Base-by-base conservation (phyloP, 208 protist species). In the Acanthamoeba castellanii region DNA sequence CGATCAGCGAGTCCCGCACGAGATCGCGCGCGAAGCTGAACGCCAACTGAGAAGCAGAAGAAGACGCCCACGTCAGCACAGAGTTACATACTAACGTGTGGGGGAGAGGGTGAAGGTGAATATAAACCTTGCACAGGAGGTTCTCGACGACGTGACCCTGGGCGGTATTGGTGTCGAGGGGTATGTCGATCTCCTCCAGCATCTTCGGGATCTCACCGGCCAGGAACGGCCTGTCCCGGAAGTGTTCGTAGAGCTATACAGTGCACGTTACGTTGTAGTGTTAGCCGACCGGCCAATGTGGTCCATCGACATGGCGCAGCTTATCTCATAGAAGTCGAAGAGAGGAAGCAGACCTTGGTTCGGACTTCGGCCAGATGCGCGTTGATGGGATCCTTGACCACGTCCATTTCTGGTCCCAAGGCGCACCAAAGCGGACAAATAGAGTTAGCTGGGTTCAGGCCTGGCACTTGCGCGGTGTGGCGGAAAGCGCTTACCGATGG, bases 121-220 rank as follows among this genome's bases (percentile, higher is more conserved):
- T 9, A 0, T 0, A 11, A 37, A 87, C 78, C 78, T 87, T 87
- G 78, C n/a, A 37, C 50, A 87, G 18, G 47, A 87, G 42, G 78
- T 87, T 32, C 78, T 87, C 78, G 47, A 55, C 78, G 11, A 22
- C 37, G 42, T 87, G 42, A 34, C 50, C 47, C n/a, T 87, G 25
- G 5, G 66, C n/a, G n/a, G 66, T 72, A n/a, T 11, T 37, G 34
- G 78, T 61, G 37, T 87, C 78, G 34, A 87, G 27, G 9, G n/a
- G 25, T 11, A 87, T 55, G 78, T 87, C 37, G 34, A 87, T 55
- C 37, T 87, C 78, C 42, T 50, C 78, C 47, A 87, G 34, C 78
- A 87, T 87, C 78, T 87, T 87, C 37, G 42, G 42, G 9, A 87
- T 50, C 78, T 50, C 42, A 11, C 47, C 78, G 25, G 34, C 42